Conservation (phyloP, 306 rosid species). For the Gillenia trifoliata region DNA sequence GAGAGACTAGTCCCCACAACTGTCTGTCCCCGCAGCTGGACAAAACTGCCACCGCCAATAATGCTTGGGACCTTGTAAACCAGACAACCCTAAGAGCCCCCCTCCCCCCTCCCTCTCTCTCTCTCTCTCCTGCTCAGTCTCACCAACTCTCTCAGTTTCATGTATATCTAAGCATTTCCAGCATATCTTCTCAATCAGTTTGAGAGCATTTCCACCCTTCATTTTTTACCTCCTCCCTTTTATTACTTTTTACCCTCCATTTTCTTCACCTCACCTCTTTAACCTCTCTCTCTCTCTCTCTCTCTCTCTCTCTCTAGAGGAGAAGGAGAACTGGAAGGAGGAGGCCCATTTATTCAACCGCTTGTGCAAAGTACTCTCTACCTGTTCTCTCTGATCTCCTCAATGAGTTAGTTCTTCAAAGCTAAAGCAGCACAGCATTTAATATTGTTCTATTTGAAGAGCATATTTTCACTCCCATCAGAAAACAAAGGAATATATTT, state of each 20-base stretch:
- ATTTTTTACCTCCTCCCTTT: slow-evolving; percentile 47
- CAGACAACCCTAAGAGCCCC: slow-evolving; percentile 45
- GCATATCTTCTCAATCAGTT: slow-evolving; percentile 23
- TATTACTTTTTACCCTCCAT: not conserved
- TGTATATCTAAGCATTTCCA: slow-evolving; percentile 23
- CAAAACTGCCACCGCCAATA: slow-evolving; percentile 95
- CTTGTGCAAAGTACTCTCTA: slow-evolving; percentile 3
- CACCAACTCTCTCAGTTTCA: slow-evolving; percentile 30
- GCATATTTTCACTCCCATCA: slow-evolving; percentile 16
- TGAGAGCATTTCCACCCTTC: slow-evolving; percentile 51
- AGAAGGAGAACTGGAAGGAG: not conserved
- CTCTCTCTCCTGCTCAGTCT: slow-evolving; percentile 13
- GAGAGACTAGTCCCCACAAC: slow-evolving; percentile 73
- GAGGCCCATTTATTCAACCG: slow-evolving; percentile 7
- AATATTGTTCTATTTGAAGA: slow-evolving; percentile 43
- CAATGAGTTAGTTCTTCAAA: slow-evolving; percentile 26
- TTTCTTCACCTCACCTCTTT: slow-evolving; percentile 4
- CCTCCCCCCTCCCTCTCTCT: slow-evolving; percentile 9
- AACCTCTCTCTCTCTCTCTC: not conserved
- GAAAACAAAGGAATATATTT: slow-evolving; percentile 47
- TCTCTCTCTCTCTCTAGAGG: not conserved
- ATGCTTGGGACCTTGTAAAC: slow-evolving; percentile 77
- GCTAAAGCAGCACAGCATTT: slow-evolving; percentile 37
- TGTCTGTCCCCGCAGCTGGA: slow-evolving; percentile 66
- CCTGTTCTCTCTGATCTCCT: slow-evolving; percentile 10